Percentiles rank a stretch among this genome's conserved stretches.
phyloP scores from a whole-genome alignment of 345 rosid species.

The Citrus mangshanensis region DNA sequence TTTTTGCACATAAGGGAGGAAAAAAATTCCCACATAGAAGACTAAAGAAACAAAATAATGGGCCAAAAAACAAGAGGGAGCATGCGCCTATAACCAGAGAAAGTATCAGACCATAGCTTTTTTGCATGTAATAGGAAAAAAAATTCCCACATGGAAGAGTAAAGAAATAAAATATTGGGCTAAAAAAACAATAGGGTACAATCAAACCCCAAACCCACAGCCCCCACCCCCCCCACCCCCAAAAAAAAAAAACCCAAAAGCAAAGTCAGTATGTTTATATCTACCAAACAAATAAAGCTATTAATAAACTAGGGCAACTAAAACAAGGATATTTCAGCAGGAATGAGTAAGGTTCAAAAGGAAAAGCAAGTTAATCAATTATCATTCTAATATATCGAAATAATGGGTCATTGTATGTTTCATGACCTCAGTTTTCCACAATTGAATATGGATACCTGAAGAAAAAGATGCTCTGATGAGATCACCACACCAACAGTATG shows the following conservation, averaged over 20 bases:
- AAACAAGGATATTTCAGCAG: neutral
- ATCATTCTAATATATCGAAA: neutral
- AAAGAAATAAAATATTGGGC: neutral
- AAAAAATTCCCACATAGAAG: neutral
- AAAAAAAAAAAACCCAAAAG: too few relatives aligned
- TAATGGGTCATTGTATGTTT: neutral
- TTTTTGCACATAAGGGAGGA: neutral
- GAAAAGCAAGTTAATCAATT: neutral
- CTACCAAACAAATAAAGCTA: neutral
- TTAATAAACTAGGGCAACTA: neutral
- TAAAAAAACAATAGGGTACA: neutral
- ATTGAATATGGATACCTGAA: constrained; percentile 46
- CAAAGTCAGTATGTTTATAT: neutral
- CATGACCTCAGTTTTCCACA: neutral
- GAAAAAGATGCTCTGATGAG: constrained; percentile 77
- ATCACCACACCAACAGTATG: constrained; percentile 97
- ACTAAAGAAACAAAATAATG: neutral
- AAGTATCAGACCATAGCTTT: neutral
- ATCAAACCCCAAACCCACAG: too few relatives aligned
- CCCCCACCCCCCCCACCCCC: too few relatives aligned
- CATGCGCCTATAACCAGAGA: neutral
- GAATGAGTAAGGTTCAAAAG: neutral
- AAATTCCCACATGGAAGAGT: neutral
- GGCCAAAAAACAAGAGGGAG: neutral
- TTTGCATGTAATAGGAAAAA: neutral